Percentiles rank a stretch among this genome's conserved stretches.
These are phyloP conservation scores for Jamesozyma rosinii DNA, from an alignment of 805 yeast species.

Conservation along the genomic window DNA sequence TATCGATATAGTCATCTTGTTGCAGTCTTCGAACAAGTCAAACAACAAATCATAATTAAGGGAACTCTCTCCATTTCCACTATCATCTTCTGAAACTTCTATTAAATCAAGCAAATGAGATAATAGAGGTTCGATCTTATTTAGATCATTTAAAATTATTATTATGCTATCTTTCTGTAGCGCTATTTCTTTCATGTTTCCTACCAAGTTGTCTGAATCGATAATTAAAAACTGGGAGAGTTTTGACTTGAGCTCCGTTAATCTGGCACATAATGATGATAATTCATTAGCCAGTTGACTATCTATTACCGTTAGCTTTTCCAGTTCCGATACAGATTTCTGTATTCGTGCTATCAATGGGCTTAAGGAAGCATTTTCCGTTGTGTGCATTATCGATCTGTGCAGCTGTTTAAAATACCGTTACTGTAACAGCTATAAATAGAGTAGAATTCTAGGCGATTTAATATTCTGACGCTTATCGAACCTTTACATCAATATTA, in stretches of 20 bases:
- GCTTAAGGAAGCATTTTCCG: neutral
- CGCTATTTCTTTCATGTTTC: constrained; percentile 1
- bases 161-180: neutral
- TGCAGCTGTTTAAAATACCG: neutral
- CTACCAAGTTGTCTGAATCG: neutral
- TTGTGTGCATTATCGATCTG: neutral
- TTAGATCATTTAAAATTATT: constrained; percentile 24
- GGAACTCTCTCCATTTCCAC: neutral
- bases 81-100: constrained; percentile 16
- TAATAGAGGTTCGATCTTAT: constrained; percentile 31
- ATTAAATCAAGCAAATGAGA: constrained; percentile 30
- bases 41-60: constrained; percentile 14
- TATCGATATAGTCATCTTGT: constrained; percentile 28
- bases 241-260: neutral
- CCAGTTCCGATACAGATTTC: neutral
- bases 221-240: neutral
- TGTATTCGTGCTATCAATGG: neutral
- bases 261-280: neutral
- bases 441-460: too few relatives aligned
- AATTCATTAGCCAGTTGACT: neutral
- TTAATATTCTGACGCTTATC: too few relatives aligned
- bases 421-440: too few relatives aligned
- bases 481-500: too few relatives aligned
- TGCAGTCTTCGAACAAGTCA: constrained; percentile 28
- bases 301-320: neutral